phyloP scores from a whole-genome alignment of 2,329 filamentous ascomycete species.

The Metarhizium robertsii region DNA sequence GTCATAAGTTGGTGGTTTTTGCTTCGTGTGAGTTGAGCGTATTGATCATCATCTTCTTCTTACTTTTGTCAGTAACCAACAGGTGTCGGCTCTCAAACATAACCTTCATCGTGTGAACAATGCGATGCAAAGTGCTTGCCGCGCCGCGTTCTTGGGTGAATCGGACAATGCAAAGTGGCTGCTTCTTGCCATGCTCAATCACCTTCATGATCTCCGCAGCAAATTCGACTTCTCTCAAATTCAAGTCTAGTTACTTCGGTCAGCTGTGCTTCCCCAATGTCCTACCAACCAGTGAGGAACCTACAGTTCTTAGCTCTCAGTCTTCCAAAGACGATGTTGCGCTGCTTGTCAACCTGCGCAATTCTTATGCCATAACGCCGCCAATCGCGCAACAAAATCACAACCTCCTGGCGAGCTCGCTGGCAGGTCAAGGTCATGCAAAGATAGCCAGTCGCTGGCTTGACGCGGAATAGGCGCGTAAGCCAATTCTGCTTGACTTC shows the following conservation, averaged over 20 bases:
- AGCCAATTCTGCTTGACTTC: conserved; percentile 78
- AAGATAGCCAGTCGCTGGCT: conserved; percentile 66
- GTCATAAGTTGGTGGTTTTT: not conserved
- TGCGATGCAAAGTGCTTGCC: conserved; percentile 76
- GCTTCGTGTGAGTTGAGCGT: conserved; percentile 42
- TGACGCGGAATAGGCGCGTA: conserved; percentile 79
- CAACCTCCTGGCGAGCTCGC: conserved; percentile 67
- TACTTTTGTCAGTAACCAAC: conserved; percentile 58
- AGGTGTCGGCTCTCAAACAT: conserved; percentile 57
- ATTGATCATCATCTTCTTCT: conserved; percentile 65
- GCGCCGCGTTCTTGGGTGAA: conserved; percentile 90
- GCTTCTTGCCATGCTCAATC: conserved; percentile 72
- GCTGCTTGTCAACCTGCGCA: conserved; percentile 67
- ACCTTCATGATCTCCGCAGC: conserved; percentile 82
- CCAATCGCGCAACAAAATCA: conserved; percentile 70
- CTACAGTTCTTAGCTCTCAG: conserved; percentile 72
- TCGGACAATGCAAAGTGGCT: conserved; percentile 68
- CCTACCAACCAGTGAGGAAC: conserved; percentile 20
- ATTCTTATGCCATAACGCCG: conserved; percentile 71
- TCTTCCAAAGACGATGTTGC: conserved; percentile 70
- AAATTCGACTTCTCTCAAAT: conserved; percentile 81
- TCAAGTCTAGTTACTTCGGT: conserved; percentile 48
- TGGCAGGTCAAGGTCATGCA: conserved; percentile 64
- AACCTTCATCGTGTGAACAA: conserved; percentile 66
- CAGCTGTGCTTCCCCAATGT: conserved; percentile 4